Conservation (phyloP, 305 asterid genomes). For the Coffea humblotiana region DNA sequence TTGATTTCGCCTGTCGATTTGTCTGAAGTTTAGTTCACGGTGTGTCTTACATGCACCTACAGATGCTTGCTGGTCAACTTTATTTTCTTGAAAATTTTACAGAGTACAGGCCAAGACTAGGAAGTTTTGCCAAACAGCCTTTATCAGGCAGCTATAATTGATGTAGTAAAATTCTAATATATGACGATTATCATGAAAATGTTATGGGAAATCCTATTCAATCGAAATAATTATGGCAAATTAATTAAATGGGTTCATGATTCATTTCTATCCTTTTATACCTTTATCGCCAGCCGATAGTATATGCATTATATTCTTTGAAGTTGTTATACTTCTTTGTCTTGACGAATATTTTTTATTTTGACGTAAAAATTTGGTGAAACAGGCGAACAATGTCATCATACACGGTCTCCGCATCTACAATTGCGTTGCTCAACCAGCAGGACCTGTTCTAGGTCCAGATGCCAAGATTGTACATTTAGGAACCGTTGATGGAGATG, state of each 20-base stretch:
- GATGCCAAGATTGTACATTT: constrained; percentile 32
- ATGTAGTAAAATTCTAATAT: not conserved
- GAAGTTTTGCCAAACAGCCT: not conserved
- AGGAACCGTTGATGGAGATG: constrained; percentile 72
- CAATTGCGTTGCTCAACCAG: constrained; percentile 52
- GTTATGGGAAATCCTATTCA: not conserved
- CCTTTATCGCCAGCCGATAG: too few relatives aligned
- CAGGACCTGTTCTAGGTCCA: constrained; percentile 59
- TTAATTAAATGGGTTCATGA: not conserved
- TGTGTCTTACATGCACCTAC: not conserved
- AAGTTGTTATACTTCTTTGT: not conserved
- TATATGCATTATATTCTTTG: too few relatives aligned
- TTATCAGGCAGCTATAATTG: not conserved
- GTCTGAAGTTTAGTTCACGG: not conserved
- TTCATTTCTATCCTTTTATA: not conserved
- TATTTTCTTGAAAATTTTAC: not conserved
- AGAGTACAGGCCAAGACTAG: not conserved
- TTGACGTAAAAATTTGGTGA: not conserved
- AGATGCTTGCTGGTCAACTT: not conserved
- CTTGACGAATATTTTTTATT: not conserved
- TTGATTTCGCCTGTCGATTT: too few relatives aligned
- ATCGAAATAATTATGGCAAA: not conserved
- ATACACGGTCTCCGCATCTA: constrained; percentile 72
- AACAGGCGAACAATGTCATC: constrained; percentile 67
- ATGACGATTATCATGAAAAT: not conserved